Conservation (phyloP, 1,284 basidiomycete genomes). For the Hemileia vastatrix region DNA sequence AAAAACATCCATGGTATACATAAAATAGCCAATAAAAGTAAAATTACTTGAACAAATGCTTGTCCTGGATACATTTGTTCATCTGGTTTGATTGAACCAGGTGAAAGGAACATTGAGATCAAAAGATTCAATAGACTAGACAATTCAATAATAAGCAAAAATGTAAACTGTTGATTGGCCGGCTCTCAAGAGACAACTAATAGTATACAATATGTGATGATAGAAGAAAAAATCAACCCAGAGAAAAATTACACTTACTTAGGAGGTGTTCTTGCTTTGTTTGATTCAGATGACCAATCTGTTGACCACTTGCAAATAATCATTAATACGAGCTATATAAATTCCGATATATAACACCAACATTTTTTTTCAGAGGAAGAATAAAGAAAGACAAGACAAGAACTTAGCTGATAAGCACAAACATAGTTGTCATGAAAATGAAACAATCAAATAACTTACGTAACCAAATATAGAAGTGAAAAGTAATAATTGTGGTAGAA, state of each 20-base stretch:
- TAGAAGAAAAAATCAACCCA: too few species aligned
- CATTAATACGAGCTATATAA: neutral
- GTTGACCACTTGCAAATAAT: slow-evolving; percentile 95
- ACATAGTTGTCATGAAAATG: neutral
- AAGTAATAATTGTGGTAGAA: slow-evolving; percentile 94
- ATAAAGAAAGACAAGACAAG: too few species aligned
- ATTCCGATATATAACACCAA: neutral
- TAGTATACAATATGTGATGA: too few species aligned
- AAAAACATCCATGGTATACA: slow-evolving; percentile 94
- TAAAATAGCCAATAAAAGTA: slow-evolving; percentile 68
- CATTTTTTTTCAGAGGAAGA: neutral
- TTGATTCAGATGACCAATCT: slow-evolving; percentile 72
- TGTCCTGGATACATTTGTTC: slow-evolving; percentile 77
- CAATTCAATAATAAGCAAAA: neutral
- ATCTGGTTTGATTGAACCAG: slow-evolving; percentile 62
- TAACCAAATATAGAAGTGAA: slow-evolving; percentile 86
- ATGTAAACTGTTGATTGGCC: slow-evolving; percentile 92
- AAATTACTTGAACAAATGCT: slow-evolving; percentile 64
- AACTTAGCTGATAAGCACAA: too few species aligned
- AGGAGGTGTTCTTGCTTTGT: slow-evolving; percentile 62
- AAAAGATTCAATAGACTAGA: neutral
- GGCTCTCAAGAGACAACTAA: too few species aligned
- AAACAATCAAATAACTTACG: neutral
- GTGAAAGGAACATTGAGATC: slow-evolving; percentile 84
- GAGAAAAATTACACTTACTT: too few species aligned